Evolutionary conservation across 2,329 filamentous ascomycete species (phyloP), one percentile per base, ranked within the genome.

Genomic region (Malbranchea zuffiana): DNA sequence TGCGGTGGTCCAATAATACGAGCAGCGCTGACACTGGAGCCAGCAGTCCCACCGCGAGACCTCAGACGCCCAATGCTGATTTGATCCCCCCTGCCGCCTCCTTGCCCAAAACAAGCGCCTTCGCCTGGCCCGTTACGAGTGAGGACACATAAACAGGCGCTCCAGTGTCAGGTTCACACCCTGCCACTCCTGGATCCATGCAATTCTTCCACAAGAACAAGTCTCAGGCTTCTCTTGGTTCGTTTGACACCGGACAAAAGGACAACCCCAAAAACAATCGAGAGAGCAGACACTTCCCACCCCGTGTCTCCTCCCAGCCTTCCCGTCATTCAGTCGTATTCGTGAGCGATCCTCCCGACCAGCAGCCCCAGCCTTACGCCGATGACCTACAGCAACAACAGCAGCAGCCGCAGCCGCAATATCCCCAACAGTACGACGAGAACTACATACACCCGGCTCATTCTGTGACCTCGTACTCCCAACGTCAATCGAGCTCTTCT

Each of bases 131-230:
- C 8, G 27, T 11, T 27, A 18, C 3, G 3, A 18, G 19, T 6
- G 21, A 13, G 6, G 17, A 31, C 5, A 38, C 33, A 38, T 32
- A 19, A 38, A 28, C 29, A 32, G 16, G 21, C n/a, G 18, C 13
- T 38, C 29, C 20, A n/a, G n/a, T n/a, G n/a, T n/a, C n/a, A n/a
- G n/a, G n/a, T 28, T 38, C 24, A 23, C 21, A 17, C 30, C 15
- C 18, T 16, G 11, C 16, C 28, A 18, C 36, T 15, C 23, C 17
- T 23, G 40, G 26, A 35, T 43, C 39, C 45, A 47, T 47, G 45
- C 41, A 34, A 39, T 43, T 45, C 41, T 42, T 41, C 37, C 39
- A 44, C 18, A 47, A 47, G 34, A 47, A 47, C 44, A 47, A 45
- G 41, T 45, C 45, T 31, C 45, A 47, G 43, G 37, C 43, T 35